phyloP scores from a whole-genome alignment of 2,329 filamentous ascomycete genomes.

The Tolypocladium paradoxum region DNA sequence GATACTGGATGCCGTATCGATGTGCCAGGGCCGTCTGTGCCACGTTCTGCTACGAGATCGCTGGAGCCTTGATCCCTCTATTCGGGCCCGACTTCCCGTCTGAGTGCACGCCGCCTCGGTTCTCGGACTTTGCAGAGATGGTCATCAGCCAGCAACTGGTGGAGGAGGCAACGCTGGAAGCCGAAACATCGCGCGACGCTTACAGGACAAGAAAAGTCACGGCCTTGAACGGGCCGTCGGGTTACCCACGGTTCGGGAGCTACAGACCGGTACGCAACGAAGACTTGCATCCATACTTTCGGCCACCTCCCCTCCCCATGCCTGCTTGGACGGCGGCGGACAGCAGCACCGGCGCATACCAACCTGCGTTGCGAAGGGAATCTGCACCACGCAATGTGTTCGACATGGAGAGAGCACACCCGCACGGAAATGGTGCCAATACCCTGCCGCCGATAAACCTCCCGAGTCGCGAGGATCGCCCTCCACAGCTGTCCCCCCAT shows the following conservation, averaged over 20 bases:
- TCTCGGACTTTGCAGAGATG: conserved; percentile 56
- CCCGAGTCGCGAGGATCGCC: not conserved
- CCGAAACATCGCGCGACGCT: conserved; percentile 10
- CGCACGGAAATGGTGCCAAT: not conserved
- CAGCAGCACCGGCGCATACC: too few relatives aligned
- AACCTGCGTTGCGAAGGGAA: not conserved
- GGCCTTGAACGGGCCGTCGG: not conserved
- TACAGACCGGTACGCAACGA: not conserved
- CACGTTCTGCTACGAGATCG: conserved; percentile 80
- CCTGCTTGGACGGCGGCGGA: not conserved
- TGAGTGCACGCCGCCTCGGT: conserved; percentile 55
- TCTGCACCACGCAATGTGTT: not conserved
- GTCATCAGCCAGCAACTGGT: conserved; percentile 50
- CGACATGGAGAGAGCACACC: not conserved
- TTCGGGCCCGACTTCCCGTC: conserved; percentile 76
- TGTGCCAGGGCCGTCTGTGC: conserved; percentile 80
- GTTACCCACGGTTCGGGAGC: not conserved
- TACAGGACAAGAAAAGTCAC: not conserved
- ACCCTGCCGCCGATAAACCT: not conserved
- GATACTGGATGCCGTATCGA: conserved; percentile 91
- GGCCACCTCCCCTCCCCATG: not conserved
- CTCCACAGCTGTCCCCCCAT: not conserved
- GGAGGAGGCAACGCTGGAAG: conserved; percentile 37
- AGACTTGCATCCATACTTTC: not conserved
- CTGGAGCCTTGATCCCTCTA: conserved; percentile 76